phyloP scores from a whole-genome alignment of 768 basidiomycete species.

The Rhizopogon salebrosus region DNA sequence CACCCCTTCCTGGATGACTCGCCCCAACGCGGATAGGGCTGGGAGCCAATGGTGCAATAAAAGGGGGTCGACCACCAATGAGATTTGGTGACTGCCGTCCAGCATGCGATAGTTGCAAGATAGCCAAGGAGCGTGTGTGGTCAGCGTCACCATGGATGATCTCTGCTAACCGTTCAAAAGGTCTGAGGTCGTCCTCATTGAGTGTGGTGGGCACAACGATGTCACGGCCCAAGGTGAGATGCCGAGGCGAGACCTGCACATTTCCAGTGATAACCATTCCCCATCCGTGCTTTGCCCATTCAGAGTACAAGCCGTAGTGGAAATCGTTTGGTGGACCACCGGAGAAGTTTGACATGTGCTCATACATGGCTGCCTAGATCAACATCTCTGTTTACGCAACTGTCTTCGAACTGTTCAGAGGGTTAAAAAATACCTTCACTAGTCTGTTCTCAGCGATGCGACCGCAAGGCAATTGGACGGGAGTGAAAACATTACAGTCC shows the following conservation, averaged over 20 bases:
- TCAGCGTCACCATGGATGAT: constrained; percentile 39
- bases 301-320: constrained; percentile 62
- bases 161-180: constrained; percentile 46
- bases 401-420: not conserved
- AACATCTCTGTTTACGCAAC: not conserved
- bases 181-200: constrained; percentile 36
- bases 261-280: constrained; percentile 90
- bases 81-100: constrained; percentile 81
- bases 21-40: constrained; percentile 53
- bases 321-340: constrained; percentile 70
- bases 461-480: constrained; percentile 28
- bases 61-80: constrained; percentile 60
- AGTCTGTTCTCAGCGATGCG: constrained; percentile 41
- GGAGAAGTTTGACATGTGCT: constrained; percentile 60
- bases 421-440: constrained; percentile 43
- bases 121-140: constrained; percentile 34
- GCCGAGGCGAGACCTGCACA: constrained; percentile 57
- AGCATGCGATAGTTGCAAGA: constrained; percentile 81
- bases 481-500: constrained; percentile 16
- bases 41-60: constrained; percentile 62
- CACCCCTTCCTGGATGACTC: constrained; percentile 3
- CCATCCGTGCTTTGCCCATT: constrained; percentile 76
- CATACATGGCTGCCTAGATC: constrained; percentile 82
- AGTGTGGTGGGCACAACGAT: constrained; percentile 49
- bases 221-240: constrained; percentile 71